Evolutionary conservation across 179 eudicot species (phyloP).

Genomic region (Beta corolliflora): DNA sequence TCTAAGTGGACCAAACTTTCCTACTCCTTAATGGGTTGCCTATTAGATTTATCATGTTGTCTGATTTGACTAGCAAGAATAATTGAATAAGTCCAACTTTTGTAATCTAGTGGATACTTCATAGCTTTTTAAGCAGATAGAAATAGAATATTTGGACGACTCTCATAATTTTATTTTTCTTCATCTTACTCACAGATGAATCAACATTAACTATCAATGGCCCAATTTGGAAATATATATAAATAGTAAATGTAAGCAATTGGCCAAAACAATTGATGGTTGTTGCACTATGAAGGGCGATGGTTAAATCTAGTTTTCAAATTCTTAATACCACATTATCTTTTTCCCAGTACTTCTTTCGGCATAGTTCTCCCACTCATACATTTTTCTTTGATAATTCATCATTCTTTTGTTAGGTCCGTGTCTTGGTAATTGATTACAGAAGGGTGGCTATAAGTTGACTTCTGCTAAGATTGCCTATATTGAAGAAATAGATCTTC

Average conservation of each 20-base stretch:
- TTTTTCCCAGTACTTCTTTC: neutral
- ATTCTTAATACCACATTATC: neutral
- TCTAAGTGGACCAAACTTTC: too few relatives aligned
- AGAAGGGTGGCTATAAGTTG: neutral
- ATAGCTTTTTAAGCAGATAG: too few relatives aligned
- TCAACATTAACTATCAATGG: neutral
- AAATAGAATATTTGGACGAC: too few relatives aligned
- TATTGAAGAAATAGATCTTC: neutral
- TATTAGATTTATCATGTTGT: too few relatives aligned
- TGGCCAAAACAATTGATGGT: slow-evolving; percentile 15
- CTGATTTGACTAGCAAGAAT: too few relatives aligned
- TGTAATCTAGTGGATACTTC: too few relatives aligned
- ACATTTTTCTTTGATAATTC: neutral
- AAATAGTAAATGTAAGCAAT: neutral
- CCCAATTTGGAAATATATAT: neutral
- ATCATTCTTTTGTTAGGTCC: neutral
- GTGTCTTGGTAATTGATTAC: slow-evolving; percentile 5
- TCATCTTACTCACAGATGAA: neutral
- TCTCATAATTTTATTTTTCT: neutral
- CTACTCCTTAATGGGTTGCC: too few relatives aligned
- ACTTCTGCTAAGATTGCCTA: neutral
- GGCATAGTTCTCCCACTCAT: slow-evolving; percentile 19
- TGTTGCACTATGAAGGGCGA: slow-evolving; percentile 18
- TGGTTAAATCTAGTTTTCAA: neutral
- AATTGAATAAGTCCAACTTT: too few relatives aligned